phyloP scores from a whole-genome alignment of 2,329 filamentous ascomycete species.

The Xylaria sp. region DNA sequence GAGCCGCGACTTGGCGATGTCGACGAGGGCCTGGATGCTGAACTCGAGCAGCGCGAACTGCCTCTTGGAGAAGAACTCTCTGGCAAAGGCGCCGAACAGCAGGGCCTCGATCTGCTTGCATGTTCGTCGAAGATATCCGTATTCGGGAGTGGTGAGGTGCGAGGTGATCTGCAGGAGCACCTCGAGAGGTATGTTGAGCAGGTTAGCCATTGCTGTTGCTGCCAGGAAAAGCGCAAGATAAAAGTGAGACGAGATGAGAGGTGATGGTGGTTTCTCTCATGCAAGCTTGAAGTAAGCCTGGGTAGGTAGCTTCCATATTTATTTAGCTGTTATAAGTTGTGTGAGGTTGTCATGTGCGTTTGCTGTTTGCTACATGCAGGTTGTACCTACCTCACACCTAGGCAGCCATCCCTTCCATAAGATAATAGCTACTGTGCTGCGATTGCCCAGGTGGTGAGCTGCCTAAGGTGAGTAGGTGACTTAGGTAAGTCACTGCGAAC shows the following conservation, averaged over 20 bases:
- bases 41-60: slow-evolving; percentile 72
- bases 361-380: neutral
- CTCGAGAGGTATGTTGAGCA: slow-evolving; percentile 65
- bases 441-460: neutral
- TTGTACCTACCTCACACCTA: neutral
- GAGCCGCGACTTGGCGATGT: slow-evolving; percentile 61
- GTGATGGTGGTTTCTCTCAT: too few species aligned
- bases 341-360: too few species aligned
- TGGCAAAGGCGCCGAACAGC: slow-evolving; percentile 66
- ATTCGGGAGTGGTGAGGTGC: slow-evolving; percentile 65
- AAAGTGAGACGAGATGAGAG: too few species aligned
- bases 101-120: slow-evolving; percentile 66
- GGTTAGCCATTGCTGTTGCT: slow-evolving; percentile 25
- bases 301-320: neutral
- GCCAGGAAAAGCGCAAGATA: neutral
- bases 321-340: neutral
- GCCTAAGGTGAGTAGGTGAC: neutral
- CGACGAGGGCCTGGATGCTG: slow-evolving; percentile 61
- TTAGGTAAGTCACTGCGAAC: neutral
- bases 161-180: slow-evolving; percentile 66
- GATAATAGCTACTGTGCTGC: too few species aligned
- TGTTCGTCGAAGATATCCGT: slow-evolving; percentile 64
- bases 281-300: too few species aligned
- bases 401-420: neutral
- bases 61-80: slow-evolving; percentile 72